Evolutionary conservation across 202 grass and related monocot species (phyloP), one percentile per base, ranked within the genome.

Genomic region (Panicum hallii): DNA sequence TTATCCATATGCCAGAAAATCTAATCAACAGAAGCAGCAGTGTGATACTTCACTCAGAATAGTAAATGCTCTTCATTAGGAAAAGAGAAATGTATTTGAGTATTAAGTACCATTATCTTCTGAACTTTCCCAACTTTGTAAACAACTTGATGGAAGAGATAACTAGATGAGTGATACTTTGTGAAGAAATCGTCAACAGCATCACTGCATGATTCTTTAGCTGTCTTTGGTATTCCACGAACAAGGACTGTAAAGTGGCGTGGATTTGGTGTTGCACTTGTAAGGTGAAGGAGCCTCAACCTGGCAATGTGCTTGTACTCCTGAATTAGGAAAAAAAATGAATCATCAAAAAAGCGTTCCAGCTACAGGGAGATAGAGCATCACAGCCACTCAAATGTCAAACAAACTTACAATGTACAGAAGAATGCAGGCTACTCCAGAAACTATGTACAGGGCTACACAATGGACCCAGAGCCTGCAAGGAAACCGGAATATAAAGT

Each of bases 401-500:
- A 68, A 56, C 47, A 42, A 53, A 70, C 95, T 93, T 95, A 98
- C 95, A 84, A 89, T 64, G 63, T 98, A 95, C 13, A 98, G 91
- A 77, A 98, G 95, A 86, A 87, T 66, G 66, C 93, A 98, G 75
- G 97, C 97, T 88, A 89, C 88, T 61, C 30, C 82, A 80, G 93
- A 94, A 88, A 96, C 80, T 74, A 99, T 94, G 49, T 96, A 96
- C 34, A 99, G 75, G 52, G 70, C 82, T 85, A 99, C 54, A 87
- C 97, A 99, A 82, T 96, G 93, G 42, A 94, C 97, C 93, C 97
- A 96, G 46, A 96, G 91, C 93, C 96, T 99, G 90, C 74, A 89
- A 88, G 41, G 46, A 72, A 81, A 76, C 11, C 76, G 71, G 67
- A 65, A 55, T 2, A 83, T 70, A 73, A 88, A 84, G 23, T 50